Conservation (phyloP, 345 rosid genomes). For the Pelargonium nanum region DNA sequence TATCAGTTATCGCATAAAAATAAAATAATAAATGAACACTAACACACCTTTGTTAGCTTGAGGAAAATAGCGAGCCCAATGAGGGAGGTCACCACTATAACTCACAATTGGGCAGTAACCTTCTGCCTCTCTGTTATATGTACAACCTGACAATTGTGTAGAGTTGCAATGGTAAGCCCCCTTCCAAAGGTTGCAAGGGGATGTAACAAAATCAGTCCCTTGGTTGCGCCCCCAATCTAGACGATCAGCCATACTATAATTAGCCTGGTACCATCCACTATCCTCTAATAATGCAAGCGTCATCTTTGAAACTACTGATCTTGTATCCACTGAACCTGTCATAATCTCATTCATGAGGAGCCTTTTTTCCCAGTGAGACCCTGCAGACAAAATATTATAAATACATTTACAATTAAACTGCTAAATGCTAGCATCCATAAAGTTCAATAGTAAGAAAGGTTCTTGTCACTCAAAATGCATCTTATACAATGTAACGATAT, state of each 20-base stretch:
- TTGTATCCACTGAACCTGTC: conserved; percentile 98
- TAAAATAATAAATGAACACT: neutral
- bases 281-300: conserved; percentile 91
- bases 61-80: conserved; percentile 96
- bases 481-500: neutral
- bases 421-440: neutral
- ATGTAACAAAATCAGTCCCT: conserved; percentile 88
- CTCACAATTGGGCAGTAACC: conserved; percentile 96
- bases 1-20: too few relatives aligned
- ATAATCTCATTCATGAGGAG: conserved; percentile 98
- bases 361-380: conserved; percentile 99
- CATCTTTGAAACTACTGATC: conserved; percentile 98
- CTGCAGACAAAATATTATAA: conserved; percentile 24
- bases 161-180: conserved; percentile 95
- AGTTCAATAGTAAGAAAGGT: neutral
- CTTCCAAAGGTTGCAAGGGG: conserved; percentile 92
- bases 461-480: neutral
- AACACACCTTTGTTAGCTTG: conserved; percentile 84
- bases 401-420: neutral
- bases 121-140: conserved; percentile 98
- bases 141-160: conserved; percentile 88
- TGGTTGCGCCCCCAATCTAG: conserved; percentile 98
- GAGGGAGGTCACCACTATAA: conserved; percentile 87
- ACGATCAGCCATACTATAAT: conserved; percentile 91
- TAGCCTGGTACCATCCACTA: conserved; percentile 99